A percentile compares a stretch with the other conserved stretches of the same genome.
Conservation (phyloP, 2,329 filamentous ascomycete species). For the Fusarium palustre region DNA sequence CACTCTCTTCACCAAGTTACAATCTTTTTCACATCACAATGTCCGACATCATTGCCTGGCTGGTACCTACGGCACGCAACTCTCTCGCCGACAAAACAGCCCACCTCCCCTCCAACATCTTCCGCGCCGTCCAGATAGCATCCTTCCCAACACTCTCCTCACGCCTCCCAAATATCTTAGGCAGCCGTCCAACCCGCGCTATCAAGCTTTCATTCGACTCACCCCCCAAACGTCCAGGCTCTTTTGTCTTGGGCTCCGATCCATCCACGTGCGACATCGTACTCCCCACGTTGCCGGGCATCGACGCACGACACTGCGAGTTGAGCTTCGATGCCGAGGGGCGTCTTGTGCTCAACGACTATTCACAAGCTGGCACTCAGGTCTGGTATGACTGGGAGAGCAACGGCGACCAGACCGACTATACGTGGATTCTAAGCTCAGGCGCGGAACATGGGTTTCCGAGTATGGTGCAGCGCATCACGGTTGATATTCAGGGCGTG, state of each 20-base stretch:
- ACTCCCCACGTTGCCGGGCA: conserved; percentile 51
- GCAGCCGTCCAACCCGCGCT: conserved; percentile 47
- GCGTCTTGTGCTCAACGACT: conserved; percentile 55
- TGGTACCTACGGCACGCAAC: conserved; percentile 53
- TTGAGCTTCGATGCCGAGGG: conserved; percentile 55
- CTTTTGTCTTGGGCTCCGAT: conserved; percentile 56
- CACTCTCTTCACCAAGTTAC: conserved; percentile 13
- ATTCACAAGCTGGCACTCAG: conserved; percentile 54
- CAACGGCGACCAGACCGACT: conserved; percentile 52
- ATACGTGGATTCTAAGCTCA: conserved; percentile 53
- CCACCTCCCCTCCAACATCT: conserved; percentile 49
- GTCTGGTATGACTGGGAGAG: conserved; percentile 59
- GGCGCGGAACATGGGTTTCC: conserved; percentile 53
- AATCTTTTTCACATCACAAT: conserved; percentile 16
- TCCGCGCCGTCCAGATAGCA: conserved; percentile 43
- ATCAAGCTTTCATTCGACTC: conserved; percentile 54
- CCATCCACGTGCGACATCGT: conserved; percentile 53
- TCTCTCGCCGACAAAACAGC: conserved; percentile 51
- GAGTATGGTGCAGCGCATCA: conserved; percentile 50
- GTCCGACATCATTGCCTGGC: conserved; percentile 55
- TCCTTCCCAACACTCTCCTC: conserved; percentile 47
- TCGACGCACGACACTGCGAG: conserved; percentile 54
- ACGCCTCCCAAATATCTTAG: conserved; percentile 46
- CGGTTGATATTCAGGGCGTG: conserved; percentile 55
- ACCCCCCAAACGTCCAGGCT: conserved; percentile 50